Evolutionary conservation across 306 rosid species (phyloP).

Genomic region (Prunus armeniaca): DNA sequence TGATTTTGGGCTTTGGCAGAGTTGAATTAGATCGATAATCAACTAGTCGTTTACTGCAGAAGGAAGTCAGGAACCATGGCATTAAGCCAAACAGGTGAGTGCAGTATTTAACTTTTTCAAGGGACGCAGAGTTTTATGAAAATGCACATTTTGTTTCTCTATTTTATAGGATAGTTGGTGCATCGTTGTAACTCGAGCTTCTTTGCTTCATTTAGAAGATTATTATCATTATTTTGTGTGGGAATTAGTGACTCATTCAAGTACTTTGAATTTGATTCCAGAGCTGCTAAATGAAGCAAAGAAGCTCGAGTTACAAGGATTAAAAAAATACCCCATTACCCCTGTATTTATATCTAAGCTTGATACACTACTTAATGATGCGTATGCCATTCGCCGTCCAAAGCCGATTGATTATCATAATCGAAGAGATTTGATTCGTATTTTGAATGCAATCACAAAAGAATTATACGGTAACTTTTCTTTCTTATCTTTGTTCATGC

Average conservation of each 20-base stretch:
- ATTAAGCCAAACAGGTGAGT: not conserved
- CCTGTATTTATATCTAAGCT: not conserved
- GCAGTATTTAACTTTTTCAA: not conserved
- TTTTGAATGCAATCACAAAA: conserved; percentile 7
- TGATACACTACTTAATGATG: not conserved
- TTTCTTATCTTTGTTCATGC: not conserved
- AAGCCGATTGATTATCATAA: conserved; percentile 5
- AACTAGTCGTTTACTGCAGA: not conserved
- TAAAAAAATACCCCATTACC: not conserved
- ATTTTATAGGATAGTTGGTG: not conserved
- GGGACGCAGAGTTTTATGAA: too few relatives aligned
- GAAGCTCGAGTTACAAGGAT: not conserved
- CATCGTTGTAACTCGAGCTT: too few relatives aligned
- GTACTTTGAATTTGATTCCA: conserved; percentile 4
- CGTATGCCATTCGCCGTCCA: not conserved
- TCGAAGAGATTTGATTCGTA: conserved; percentile 15
- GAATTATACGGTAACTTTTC: conserved; percentile 8
- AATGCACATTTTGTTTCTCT: not conserved
- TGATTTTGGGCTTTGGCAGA: not conserved
- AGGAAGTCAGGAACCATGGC: not conserved
- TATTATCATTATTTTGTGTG: not conserved
- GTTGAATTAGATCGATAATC: not conserved
- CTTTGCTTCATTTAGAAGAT: too few relatives aligned
- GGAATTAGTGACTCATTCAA: not conserved
- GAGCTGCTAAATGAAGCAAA: conserved; percentile 5